Evolutionary conservation across 129 eudicot species (phyloP).

Genomic region (Chrysanthemum makinoi): DNA sequence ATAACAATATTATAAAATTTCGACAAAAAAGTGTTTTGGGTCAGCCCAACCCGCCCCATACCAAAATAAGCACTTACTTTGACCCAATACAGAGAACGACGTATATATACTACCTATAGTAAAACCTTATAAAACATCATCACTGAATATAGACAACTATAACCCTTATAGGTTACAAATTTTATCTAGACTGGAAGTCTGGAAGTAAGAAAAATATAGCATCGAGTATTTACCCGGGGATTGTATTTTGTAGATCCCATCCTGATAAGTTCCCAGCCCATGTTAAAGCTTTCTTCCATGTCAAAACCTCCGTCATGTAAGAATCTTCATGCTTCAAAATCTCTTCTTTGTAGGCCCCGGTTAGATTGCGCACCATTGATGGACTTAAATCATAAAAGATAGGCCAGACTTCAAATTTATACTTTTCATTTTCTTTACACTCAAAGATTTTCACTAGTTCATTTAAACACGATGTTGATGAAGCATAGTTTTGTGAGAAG

Average conservation of each 20-base stretch:
- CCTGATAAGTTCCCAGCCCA: constrained; percentile 29
- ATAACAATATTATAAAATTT: not conserved
- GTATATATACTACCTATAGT: not conserved
- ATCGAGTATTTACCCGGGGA: constrained; percentile 22
- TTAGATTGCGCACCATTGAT: constrained; percentile 25
- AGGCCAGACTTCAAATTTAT: constrained; percentile 32
- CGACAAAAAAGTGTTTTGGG: not conserved
- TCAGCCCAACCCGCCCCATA: not conserved
- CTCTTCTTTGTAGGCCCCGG: constrained; percentile 27
- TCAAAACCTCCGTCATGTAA: constrained; percentile 13
- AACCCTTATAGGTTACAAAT: not conserved
- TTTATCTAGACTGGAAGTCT: not conserved
- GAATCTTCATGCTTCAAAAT: constrained; percentile 21
- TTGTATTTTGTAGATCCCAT: constrained; percentile 32
- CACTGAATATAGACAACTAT: not conserved
- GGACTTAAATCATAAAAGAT: constrained; percentile 42
- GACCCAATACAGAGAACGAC: not conserved
- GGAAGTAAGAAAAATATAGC: not conserved
- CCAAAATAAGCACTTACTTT: not conserved
- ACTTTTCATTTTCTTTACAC: constrained; percentile 27
- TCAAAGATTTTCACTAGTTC: constrained; percentile 39
- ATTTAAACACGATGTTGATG: constrained; percentile 36
- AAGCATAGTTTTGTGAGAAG: constrained; percentile 38
- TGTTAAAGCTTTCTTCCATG: constrained; percentile 31
- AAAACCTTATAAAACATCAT: not conserved